A percentile compares a stretch with the other conserved stretches of the same genome.
These are phyloP conservation scores for Alternaria dauci DNA, from an alignment of 2,329 filamentous ascomycete genomes.

Conservation along the genomic window DNA sequence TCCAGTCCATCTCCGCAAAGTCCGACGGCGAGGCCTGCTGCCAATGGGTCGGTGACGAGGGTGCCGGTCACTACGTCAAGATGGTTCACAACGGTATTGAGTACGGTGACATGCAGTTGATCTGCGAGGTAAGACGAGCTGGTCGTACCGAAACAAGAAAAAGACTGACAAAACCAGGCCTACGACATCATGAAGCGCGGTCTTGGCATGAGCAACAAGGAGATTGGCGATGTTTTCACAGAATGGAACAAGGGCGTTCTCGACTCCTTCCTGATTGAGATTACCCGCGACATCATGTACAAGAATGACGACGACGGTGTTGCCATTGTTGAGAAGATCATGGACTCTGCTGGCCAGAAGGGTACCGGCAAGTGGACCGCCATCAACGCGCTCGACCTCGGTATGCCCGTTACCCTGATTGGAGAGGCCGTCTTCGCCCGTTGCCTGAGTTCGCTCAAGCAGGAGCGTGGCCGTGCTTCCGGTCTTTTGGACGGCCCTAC, in stretches of 20 bases:
- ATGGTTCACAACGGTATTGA: constrained; percentile 99
- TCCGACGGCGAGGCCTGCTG: constrained; percentile 97
- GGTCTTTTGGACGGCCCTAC: constrained; percentile 78
- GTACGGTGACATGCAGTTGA: constrained; percentile 99
- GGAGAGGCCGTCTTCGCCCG: constrained; percentile 96
- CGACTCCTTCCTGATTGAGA: constrained; percentile 98
- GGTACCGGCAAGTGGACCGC: constrained; percentile 99
- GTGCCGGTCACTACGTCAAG: constrained; percentile 99
- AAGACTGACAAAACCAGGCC: constrained; percentile 66
- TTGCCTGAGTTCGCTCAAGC: constrained; percentile 93
- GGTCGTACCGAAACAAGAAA: neutral
- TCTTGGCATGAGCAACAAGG: constrained; percentile 85
- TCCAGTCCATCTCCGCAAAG: constrained; percentile 98
- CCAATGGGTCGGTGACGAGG: constrained; percentile 99
- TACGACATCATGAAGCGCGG: constrained; percentile 99
- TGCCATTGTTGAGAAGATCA: constrained; percentile 96
- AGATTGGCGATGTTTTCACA: constrained; percentile 92
- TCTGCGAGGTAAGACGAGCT: constrained; percentile 80
- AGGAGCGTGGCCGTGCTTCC: constrained; percentile 85
- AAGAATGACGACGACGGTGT: constrained; percentile 94
- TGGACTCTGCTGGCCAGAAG: constrained; percentile 98
- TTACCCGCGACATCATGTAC: constrained; percentile 98
- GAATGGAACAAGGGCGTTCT: constrained; percentile 99
- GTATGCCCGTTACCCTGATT: constrained; percentile 98
- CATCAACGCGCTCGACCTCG: constrained; percentile 97